phyloP scores from a whole-genome alignment of 176 grass and related monocot species.

The Eremochloa ophiuroides region DNA sequence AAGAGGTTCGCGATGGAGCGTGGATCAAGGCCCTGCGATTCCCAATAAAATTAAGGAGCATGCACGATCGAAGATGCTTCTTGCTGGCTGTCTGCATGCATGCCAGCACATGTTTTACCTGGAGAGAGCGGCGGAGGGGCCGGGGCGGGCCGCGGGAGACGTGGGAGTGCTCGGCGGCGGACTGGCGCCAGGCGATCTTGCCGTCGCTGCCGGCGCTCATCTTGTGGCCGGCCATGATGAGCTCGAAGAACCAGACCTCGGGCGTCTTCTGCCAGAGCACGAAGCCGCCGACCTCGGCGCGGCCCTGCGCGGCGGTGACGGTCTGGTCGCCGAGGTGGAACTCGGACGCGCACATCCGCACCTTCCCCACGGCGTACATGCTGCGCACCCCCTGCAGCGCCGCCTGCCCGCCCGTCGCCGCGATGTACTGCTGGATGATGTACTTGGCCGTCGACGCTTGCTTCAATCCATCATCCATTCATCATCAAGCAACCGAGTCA shows the following conservation, averaged over 20 bases:
- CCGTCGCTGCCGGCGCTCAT: slow-evolving; percentile 83
- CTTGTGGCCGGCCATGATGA: slow-evolving; percentile 91
- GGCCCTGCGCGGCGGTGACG: slow-evolving; percentile 55
- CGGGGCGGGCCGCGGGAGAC: slow-evolving; percentile 63
- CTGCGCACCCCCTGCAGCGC: slow-evolving; percentile 73
- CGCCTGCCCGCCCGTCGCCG: slow-evolving; percentile 85
- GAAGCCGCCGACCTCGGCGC: slow-evolving; percentile 76
- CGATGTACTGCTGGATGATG: slow-evolving; percentile 97
- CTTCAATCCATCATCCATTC: slow-evolving; percentile 30
- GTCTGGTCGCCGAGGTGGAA: slow-evolving; percentile 81
- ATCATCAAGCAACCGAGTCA: not conserved
- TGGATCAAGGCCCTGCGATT: slow-evolving; percentile 83
- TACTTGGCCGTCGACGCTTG: slow-evolving; percentile 98
- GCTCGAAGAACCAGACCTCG: slow-evolving; percentile 94
- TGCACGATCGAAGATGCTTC: not conserved
- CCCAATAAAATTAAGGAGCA: too few relatives aligned
- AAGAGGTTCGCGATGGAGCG: slow-evolving; percentile 85
- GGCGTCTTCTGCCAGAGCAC: slow-evolving; percentile 96
- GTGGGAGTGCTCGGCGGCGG: slow-evolving; percentile 56
- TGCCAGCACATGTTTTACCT: slow-evolving; percentile 21
- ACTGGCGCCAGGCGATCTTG: slow-evolving; percentile 85
- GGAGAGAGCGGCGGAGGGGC: slow-evolving; percentile 86
- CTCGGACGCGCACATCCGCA: slow-evolving; percentile 88
- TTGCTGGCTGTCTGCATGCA: not conserved
- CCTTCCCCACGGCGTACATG: slow-evolving; percentile 95